These are phyloP conservation scores for Clitocybe nebularis DNA, from an alignment of 1,284 basidiomycete species.

Conservation along the genomic window DNA sequence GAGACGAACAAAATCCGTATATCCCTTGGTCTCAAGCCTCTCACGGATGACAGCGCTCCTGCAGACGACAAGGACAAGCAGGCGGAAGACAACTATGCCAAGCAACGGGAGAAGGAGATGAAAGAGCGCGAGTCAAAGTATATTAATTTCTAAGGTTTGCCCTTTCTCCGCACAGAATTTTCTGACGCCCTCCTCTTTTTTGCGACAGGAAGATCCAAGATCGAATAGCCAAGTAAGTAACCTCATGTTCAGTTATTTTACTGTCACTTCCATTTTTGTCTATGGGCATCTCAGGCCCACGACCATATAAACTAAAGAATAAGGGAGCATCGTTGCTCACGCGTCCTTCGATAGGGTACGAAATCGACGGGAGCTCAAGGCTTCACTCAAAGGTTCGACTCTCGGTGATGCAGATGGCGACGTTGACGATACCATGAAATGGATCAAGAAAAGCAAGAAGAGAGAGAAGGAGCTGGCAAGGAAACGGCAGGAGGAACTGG, in stretches of 20 bases:
- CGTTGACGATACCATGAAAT: conserved; percentile 77
- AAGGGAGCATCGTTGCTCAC: conserved; percentile 43
- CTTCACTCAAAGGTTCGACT: conserved; percentile 86
- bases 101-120: conserved; percentile 63
- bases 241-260: conserved; percentile 20
- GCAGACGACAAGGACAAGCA: conserved; percentile 69
- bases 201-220: conserved; percentile 66
- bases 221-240: conserved; percentile 85
- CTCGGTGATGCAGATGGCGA: conserved; percentile 80
- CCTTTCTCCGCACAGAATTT: conserved; percentile 13
- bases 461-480: conserved; percentile 79
- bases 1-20: conserved; percentile 98
- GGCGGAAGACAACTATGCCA: conserved; percentile 83
- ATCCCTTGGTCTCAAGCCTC: conserved; percentile 89
- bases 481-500: conserved; percentile 75
- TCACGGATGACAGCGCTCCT: conserved; percentile 73
- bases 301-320: conserved; percentile 18
- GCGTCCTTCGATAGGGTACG: conserved; percentile 64
- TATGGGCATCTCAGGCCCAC: conserved; percentile 34
- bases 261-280: conserved; percentile 52
- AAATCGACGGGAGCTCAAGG: conserved; percentile 87
- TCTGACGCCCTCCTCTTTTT: conserved; percentile 22
- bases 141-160: conserved; percentile 20
- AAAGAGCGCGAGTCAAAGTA: conserved; percentile 78
- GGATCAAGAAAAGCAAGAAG: conserved; percentile 89